Conservation (phyloP, 345 rosid genomes). For the Brassica carinata region DNA sequence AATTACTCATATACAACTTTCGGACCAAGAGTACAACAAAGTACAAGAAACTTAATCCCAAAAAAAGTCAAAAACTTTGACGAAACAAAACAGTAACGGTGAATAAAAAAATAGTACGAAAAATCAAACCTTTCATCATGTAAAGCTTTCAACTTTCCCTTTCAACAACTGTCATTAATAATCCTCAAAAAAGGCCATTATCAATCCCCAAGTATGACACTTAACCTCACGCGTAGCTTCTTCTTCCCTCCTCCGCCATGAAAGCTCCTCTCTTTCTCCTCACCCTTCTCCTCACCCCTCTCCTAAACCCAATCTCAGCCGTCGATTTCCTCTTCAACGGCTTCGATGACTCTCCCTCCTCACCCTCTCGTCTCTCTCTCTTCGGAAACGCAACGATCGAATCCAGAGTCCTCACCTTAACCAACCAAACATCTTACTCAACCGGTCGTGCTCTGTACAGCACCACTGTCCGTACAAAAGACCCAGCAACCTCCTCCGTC, state of each 20-base stretch:
- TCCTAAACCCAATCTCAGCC: conserved; percentile 36
- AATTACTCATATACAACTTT: background rate
- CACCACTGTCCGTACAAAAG: conserved; percentile 36
- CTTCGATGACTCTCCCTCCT: conserved; percentile 48
- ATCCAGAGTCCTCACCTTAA: conserved; percentile 48
- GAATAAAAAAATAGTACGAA: background rate
- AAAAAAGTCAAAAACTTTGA: conserved; percentile 23
- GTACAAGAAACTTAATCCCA: background rate
- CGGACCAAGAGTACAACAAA: background rate
- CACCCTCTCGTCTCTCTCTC: conserved; percentile 25
- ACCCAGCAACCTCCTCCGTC: conserved; percentile 44
- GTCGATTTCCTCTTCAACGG: conserved; percentile 71
- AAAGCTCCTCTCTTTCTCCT: conserved; percentile 36
- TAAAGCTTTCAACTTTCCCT: conserved; percentile 19
- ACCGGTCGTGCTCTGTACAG: conserved; percentile 54
- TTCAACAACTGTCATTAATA: conserved; percentile 30
- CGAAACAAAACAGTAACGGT: background rate
- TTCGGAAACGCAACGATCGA: conserved; percentile 46
- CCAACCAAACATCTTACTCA: conserved; percentile 44
- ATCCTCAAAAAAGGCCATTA: background rate
- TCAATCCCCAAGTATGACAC: conserved; percentile 19
- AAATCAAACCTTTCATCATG: conserved; percentile 8
- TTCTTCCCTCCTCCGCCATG: conserved; percentile 31
- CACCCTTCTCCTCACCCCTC: conserved; percentile 22
- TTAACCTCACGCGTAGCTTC: background rate